Evolutionary conservation across 2,329 filamentous ascomycete species (phyloP), one percentile per base, ranked within the genome.

Genomic region (Cladosporium sp.): DNA sequence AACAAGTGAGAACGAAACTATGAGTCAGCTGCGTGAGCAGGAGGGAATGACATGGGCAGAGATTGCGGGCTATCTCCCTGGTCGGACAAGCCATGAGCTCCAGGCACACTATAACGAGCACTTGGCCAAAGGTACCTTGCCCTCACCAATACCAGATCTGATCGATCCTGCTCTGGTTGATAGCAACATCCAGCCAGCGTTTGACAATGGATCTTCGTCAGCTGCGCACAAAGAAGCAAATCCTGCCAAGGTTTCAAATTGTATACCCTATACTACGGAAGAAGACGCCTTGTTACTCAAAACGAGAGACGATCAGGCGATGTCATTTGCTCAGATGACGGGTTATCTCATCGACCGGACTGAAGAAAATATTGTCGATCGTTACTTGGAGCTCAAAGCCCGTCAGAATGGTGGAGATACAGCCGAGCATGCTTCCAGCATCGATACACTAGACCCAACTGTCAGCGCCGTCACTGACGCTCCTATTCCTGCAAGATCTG

Each of bases 1-100:
- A 5, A 30, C 30, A 9, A 37, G 64, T 28, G 67, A 70, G 54
- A 63, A 70, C 22, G 49, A 62, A 8, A 59, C 71, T 5, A 62
- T 77, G 5, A 69, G 76, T 14, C 73, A 73, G 19, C 43, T 77
- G 11, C 75, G 72, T 42, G 74, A 75, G 40, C 70, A 72, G 0
- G 70, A 74, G 50, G 65, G 63, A n/a, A 40, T 56, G 51, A 34
- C 34, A 12, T 60, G 40, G 40, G 58, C 38, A 25, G 37, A 52
- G 42, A 60, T 60, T 19, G 36, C 58, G 9, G 30, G n/a, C 4
- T 42, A 56, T 38, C 36, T 60, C n/a, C 51, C 58, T 19, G 58
- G 37, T 47, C 43, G 43, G 12, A 47, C 43, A 17, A 30, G 43
- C 22, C 15, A 47, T 47, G 9, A 22, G 15, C 28, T 47, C 15